These are phyloP conservation scores for Zelonia costaricensis DNA, from an alignment of 208 protist species.

Conservation along the genomic window DNA sequence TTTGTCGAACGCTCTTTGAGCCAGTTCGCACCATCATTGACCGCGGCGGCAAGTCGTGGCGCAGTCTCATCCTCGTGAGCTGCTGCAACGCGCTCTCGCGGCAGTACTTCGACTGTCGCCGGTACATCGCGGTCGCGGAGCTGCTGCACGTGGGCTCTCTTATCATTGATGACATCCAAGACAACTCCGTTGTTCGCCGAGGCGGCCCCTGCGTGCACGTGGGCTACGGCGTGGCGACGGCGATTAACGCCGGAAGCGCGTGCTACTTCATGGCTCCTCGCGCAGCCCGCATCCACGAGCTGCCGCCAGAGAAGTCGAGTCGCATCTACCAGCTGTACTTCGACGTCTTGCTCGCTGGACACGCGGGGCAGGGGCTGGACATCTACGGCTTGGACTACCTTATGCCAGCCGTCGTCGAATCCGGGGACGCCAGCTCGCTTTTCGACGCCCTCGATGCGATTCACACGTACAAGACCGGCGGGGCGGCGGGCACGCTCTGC, in stretches of 20 bases:
- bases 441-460: conserved; percentile 44
- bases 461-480: conserved; percentile 66
- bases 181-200: conserved; percentile 62
- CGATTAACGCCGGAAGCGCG: conserved; percentile 69
- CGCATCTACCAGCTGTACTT: conserved; percentile 64
- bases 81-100: conserved; percentile 49
- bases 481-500: conserved; percentile 37
- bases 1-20: conserved; percentile 52
- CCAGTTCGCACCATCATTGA: conserved; percentile 65
- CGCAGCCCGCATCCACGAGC: conserved; percentile 38
- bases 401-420: conserved; percentile 49
- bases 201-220: conserved; percentile 57
- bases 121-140: conserved; percentile 58
- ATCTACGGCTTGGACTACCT: conserved; percentile 55
- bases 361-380: conserved; percentile 73
- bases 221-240: conserved; percentile 45
- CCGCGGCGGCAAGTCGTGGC: conserved; percentile 64
- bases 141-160: conserved; percentile 73
- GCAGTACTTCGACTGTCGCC: conserved; percentile 58
- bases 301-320: conserved; percentile 34
- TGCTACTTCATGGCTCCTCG: conserved; percentile 72
- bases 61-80: conserved; percentile 57
- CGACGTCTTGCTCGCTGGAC: conserved; percentile 53
- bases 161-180: conserved; percentile 81
- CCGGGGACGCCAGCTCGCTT: conserved; percentile 36